Base-by-base conservation (phyloP, 2,329 filamentous ascomycete species). In the Fusarium torreyae region DNA sequence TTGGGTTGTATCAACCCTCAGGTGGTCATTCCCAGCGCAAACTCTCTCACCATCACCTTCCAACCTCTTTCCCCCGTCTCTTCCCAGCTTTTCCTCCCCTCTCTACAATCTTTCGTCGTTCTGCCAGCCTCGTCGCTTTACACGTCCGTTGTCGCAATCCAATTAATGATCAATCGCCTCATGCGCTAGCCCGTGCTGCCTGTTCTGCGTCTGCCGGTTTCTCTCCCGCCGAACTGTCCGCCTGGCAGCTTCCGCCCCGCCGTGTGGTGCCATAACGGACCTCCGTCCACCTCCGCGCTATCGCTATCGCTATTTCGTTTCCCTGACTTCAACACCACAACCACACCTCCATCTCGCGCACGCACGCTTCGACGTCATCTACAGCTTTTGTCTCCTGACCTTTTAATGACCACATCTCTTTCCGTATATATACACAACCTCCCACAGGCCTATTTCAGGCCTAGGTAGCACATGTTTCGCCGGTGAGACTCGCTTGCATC, bases 401-500 rank as follows among this genome's bases (percentile, higher is more conserved):
- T 38, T 69, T 73, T 74, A 57, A 73, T 74, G 73, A 69, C 56
- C 62, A 66, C 39, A 52, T 54, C 56, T 66, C 42, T 42, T 22
- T 18, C 46, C 33, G 43, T 51, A 54, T 26, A 57, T 38, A 42
- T 51, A 46, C 38, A 39, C 62, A 40, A 63, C 38, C 45, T 58
- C 53, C 49, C 51, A 57, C 67, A 65, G 67, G 64, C 55, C 65
- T 65, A 39, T 62, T 55, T 50, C 36, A 51, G 57, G 62, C 70
- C 70, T 68, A 58, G 68, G 70, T 75, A 73, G 72, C 66, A 75
- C 70, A 75, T 75, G 73, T 68, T 75, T 72, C 66, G 72, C 63
- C 45, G 73, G 73, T 75, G 73, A 75, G 73, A 75, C 70, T 70
- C 64, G 55, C 70, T 69, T 73, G 66, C 66, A 65, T 57, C 54